phyloP scores from a whole-genome alignment of 495 filamentous ascomycete genomes.

The Pyrenula aspistea region DNA sequence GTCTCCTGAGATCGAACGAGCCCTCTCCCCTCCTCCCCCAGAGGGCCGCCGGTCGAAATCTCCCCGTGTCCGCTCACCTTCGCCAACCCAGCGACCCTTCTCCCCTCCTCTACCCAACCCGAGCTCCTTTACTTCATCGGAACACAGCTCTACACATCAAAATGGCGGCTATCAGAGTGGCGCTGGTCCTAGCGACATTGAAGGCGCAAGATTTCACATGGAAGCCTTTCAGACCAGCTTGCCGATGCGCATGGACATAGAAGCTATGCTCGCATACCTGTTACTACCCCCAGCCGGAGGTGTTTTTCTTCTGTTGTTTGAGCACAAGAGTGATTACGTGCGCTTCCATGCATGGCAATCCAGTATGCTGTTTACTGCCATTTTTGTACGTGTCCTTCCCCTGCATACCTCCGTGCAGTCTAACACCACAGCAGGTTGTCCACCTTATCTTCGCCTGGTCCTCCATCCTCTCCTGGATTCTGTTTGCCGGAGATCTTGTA shows the following conservation, averaged over 20 bases:
- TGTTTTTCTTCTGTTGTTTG: conserved; percentile 70
- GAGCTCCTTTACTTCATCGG: background rate
- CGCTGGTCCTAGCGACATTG: conserved; percentile 18
- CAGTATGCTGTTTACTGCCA: conserved; percentile 67
- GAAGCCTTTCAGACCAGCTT: conserved; percentile 68
- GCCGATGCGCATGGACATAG: conserved; percentile 71
- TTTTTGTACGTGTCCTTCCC: conserved; percentile 50
- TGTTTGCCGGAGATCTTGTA: conserved; percentile 62
- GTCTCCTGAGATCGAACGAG: conserved; percentile 63
- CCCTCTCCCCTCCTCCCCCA: conserved; percentile 47
- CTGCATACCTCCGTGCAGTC: background rate
- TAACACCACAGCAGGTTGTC: conserved; percentile 32
- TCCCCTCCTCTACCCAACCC: background rate
- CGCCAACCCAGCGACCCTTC: conserved; percentile 6
- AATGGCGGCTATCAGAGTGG: conserved; percentile 1
- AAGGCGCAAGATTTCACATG: conserved; percentile 52
- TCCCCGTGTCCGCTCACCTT: conserved; percentile 1
- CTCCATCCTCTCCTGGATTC: conserved; percentile 67
- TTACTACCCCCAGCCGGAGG: conserved; percentile 76
- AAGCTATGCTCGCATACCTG: conserved; percentile 86
- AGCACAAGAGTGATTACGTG: conserved; percentile 95
- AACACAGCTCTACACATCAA: background rate
- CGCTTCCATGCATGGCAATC: conserved; percentile 97
- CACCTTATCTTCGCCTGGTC: conserved; percentile 84
- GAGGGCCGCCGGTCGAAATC: conserved; percentile 14